These are phyloP conservation scores for Psophocarpus tetragonolobus DNA, from an alignment of 306 rosid species.

Conservation along the genomic window DNA sequence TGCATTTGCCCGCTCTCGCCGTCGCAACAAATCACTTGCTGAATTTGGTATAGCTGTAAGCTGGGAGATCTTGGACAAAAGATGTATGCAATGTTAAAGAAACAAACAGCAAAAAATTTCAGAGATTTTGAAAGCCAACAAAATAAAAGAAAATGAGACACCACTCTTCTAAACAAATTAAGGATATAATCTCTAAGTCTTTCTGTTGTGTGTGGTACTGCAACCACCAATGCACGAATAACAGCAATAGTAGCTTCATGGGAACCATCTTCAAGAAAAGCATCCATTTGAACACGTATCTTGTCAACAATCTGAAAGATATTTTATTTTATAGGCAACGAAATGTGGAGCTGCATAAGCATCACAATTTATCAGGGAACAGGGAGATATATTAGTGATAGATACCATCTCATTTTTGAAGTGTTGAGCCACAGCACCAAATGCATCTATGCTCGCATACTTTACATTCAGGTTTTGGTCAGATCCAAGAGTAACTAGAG, in stretches of 20 bases:
- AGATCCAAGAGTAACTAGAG: slow-evolving; percentile 91
- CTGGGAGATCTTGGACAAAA: slow-evolving; percentile 92
- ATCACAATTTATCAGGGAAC: slow-evolving; percentile 23
- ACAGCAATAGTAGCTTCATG: slow-evolving; percentile 94
- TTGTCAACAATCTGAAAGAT: slow-evolving; percentile 84
- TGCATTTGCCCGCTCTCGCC: slow-evolving; percentile 73
- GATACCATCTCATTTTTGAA: slow-evolving; percentile 83
- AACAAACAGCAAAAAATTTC: slow-evolving; percentile 31
- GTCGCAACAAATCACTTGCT: slow-evolving; percentile 63
- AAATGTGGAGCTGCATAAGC: slow-evolving; percentile 26
- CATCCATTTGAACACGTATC: slow-evolving; percentile 98
- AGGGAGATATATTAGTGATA: slow-evolving; percentile 28
- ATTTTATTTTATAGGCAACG: slow-evolving; percentile 35
- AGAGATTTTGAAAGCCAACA: slow-evolving; percentile 30
- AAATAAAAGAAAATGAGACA: slow-evolving; percentile 26
- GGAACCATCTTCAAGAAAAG: slow-evolving; percentile 98
- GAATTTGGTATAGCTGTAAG: slow-evolving; percentile 61
- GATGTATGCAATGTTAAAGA: slow-evolving; percentile 81
- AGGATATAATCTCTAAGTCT: slow-evolving; percentile 98
- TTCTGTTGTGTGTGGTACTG: slow-evolving; percentile 92
- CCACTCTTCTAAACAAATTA: background rate
- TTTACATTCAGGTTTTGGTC: slow-evolving; percentile 87
- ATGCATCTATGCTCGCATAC: slow-evolving; percentile 94
- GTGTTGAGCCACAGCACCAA: slow-evolving; percentile 95
- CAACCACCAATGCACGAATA: slow-evolving; percentile 85